Conservation (phyloP, 352 stramenopile genomes). For the Phytopythium boreale region DNA sequence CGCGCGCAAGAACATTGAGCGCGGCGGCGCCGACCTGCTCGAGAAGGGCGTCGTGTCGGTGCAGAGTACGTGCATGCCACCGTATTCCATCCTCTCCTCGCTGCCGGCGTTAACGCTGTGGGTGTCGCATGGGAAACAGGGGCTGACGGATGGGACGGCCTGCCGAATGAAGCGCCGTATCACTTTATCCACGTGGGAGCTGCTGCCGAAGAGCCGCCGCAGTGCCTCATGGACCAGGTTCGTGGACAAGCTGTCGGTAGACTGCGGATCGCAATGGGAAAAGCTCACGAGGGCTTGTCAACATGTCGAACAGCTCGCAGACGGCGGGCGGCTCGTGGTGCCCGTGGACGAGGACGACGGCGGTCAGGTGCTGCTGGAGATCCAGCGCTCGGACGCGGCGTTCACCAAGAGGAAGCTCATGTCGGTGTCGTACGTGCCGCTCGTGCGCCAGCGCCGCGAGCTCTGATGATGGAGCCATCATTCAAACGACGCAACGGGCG, state of each 20-base stretch:
- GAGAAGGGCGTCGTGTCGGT: slow-evolving; percentile 48
- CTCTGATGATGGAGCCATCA: slow-evolving; percentile 12
- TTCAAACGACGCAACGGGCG: no score
- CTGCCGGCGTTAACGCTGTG: neutral
- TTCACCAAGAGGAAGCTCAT: slow-evolving; percentile 62
- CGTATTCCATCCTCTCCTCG: neutral
- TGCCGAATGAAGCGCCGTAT: slow-evolving; percentile 88
- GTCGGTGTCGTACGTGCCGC: slow-evolving; percentile 72
- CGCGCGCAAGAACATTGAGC: slow-evolving; percentile 77
- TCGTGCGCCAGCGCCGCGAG: slow-evolving; percentile 55
- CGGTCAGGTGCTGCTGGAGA: slow-evolving; percentile 76
- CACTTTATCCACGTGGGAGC: slow-evolving; percentile 97
- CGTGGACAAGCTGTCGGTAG: neutral
- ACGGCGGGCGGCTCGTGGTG: slow-evolving; percentile 91
- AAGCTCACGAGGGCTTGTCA: neutral
- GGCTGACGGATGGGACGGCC: slow-evolving; percentile 92
- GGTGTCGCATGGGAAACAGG: slow-evolving; percentile 10
- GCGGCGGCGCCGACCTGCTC: slow-evolving; percentile 80
- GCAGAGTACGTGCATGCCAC: slow-evolving; percentile 19
- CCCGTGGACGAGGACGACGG: slow-evolving; percentile 79
- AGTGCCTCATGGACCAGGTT: slow-evolving; percentile 88
- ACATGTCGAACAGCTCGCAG: slow-evolving; percentile 26
- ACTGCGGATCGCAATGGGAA: neutral
- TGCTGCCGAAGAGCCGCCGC: slow-evolving; percentile 85
- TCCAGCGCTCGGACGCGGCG: slow-evolving; percentile 38